Percentiles rank a stretch among this genome's conserved stretches.
These are phyloP conservation scores for Lipomyces japonicus DNA, from an alignment of 805 yeast genomes.

Conservation along the genomic window DNA sequence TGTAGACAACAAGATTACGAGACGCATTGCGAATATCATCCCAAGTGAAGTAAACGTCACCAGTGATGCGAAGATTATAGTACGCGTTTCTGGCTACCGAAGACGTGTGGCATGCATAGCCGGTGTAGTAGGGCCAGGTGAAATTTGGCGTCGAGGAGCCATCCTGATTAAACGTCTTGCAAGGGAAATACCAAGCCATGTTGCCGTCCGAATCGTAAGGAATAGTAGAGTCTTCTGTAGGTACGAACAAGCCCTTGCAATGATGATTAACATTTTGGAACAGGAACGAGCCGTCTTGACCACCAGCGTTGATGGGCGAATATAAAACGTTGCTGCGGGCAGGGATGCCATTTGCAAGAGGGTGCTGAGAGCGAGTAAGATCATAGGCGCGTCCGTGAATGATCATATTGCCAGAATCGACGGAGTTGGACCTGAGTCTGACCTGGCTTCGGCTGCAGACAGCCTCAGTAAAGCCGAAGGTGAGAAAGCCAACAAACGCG, in stretches of 20 bases:
- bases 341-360: constrained; percentile 73
- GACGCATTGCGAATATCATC: constrained; percentile 66
- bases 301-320: constrained; percentile 86
- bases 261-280: constrained; percentile 91
- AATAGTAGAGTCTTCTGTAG: constrained; percentile 64
- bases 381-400: constrained; percentile 81
- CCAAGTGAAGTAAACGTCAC: constrained; percentile 88
- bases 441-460: constrained; percentile 55
- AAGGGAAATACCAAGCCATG: constrained; percentile 96
- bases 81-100: constrained; percentile 63
- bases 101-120: constrained; percentile 91
- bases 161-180: constrained; percentile 64
- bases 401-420: constrained; percentile 59
- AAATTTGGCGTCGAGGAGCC: constrained; percentile 68
- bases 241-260: constrained; percentile 72
- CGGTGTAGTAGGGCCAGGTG: constrained; percentile 60
- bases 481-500: constrained; percentile 73
- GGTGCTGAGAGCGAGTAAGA: constrained; percentile 65
- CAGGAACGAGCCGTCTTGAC: constrained; percentile 74
- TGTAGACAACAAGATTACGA: constrained; percentile 79
- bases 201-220: constrained; percentile 59
- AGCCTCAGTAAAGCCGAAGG: constrained; percentile 84
- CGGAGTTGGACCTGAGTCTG: constrained; percentile 59
- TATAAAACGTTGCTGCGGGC: constrained; percentile 69
- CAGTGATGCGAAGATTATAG: constrained; percentile 55